Conservation (phyloP, 768 basidiomycete genomes). For the Lentinus tigrinus region DNA sequence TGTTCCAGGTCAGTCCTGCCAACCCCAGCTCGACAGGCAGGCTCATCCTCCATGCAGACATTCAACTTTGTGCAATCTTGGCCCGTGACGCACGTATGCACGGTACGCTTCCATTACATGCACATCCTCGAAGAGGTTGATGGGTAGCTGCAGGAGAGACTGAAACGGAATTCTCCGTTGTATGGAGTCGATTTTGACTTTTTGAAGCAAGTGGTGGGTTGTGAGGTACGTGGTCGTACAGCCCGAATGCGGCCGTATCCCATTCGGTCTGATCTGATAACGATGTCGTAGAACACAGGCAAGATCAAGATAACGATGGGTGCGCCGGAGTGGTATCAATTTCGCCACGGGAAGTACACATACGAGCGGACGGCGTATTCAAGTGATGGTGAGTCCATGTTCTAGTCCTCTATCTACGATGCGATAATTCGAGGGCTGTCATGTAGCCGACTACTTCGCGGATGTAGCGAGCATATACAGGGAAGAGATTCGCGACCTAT, state of each 20-base stretch:
- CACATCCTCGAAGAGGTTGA: neutral
- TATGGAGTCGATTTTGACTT: slow-evolving; percentile 62
- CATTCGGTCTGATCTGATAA: neutral
- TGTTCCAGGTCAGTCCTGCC: slow-evolving; percentile 42
- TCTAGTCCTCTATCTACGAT: slow-evolving; percentile 8
- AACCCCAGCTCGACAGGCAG: slow-evolving; percentile 18
- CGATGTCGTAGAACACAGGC: slow-evolving; percentile 41
- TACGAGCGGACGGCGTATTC: slow-evolving; percentile 57
- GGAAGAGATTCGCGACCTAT: slow-evolving; percentile 42
- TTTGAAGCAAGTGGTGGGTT: slow-evolving; percentile 52
- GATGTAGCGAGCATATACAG: slow-evolving; percentile 45
- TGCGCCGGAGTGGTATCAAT: slow-evolving; percentile 69
- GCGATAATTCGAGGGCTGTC: slow-evolving; percentile 2
- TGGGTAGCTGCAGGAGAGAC: slow-evolving; percentile 47
- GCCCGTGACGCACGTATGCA: slow-evolving; percentile 7
- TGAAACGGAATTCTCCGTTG: slow-evolving; percentile 54
- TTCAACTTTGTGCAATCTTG: slow-evolving; percentile 24
- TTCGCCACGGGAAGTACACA: slow-evolving; percentile 61
- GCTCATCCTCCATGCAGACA: slow-evolving; percentile 22
- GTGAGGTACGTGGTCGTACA: slow-evolving; percentile 39
- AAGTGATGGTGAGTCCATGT: slow-evolving; percentile 45
- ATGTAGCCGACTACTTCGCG: slow-evolving; percentile 41
- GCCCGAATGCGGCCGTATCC: neutral
- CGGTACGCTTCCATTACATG: neutral
- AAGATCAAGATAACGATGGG: slow-evolving; percentile 70